A percentile compares a stretch with the other conserved stretches of the same genome.
These are phyloP conservation scores for Aureobasidium sp. DNA, from an alignment of 2,329 filamentous ascomycete species.

Conservation along the genomic window DNA sequence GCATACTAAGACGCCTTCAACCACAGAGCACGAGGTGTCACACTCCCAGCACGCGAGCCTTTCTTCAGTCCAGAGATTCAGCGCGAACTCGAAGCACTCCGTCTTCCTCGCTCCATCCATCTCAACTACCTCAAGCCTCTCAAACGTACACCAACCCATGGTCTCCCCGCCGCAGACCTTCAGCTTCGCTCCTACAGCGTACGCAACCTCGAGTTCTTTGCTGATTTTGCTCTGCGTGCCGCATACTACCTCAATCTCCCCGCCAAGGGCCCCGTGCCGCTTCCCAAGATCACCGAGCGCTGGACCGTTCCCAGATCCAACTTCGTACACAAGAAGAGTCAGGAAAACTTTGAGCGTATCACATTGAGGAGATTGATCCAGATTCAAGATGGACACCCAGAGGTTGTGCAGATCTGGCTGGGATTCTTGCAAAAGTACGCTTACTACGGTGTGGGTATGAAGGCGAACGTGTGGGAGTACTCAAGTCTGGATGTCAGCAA, in stretches of 20 bases:
- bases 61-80: constrained; percentile 17
- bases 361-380: constrained; percentile 82
- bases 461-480: constrained; percentile 94
- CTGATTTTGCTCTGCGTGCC: constrained; percentile 87
- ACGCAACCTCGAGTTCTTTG: constrained; percentile 87
- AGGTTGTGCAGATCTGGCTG: constrained; percentile 85
- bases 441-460: constrained; percentile 96
- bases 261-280: constrained; percentile 74
- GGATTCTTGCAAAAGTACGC: constrained; percentile 87
- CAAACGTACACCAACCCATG: constrained; percentile 64
- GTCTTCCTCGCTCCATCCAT: constrained; percentile 72
- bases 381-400: constrained; percentile 83
- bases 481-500: constrained; percentile 41
- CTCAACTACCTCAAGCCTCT: constrained; percentile 81
- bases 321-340: constrained; percentile 94
- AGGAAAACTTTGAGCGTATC: constrained; percentile 95
- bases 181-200: constrained; percentile 87
- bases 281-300: constrained; percentile 79
- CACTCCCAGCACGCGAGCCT: constrained; percentile 18
- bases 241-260: constrained; percentile 90
- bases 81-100: constrained; percentile 33
- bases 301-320: constrained; percentile 88
- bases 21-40: constrained; percentile 19
- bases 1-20: constrained; percentile 16
- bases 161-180: constrained; percentile 79